phyloP scores from a whole-genome alignment of 2,329 filamentous ascomycete species.

The Metarhizium humberi region DNA sequence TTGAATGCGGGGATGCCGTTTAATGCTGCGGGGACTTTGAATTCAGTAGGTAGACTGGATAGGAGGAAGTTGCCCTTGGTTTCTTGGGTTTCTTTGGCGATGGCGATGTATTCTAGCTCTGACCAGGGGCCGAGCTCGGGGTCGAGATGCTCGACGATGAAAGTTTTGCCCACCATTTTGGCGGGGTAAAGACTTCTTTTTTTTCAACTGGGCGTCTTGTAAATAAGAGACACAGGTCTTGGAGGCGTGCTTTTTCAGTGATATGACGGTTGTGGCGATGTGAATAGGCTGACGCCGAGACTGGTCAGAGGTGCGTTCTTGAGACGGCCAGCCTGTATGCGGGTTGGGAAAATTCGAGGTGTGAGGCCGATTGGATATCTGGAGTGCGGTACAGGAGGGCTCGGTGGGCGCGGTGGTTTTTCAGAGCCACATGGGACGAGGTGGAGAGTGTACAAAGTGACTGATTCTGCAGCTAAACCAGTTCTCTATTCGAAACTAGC shows the following conservation, averaged over 20 bases:
- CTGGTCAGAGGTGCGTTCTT: not conserved
- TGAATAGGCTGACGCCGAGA: not conserved
- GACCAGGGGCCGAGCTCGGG: slow-evolving; percentile 92
- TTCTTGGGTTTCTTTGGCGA: slow-evolving; percentile 69
- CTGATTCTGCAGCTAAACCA: too few relatives aligned
- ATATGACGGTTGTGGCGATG: not conserved
- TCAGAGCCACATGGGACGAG: too few relatives aligned
- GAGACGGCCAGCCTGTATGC: not conserved
- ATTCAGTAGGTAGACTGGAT: slow-evolving; percentile 64
- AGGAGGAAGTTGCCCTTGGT: slow-evolving; percentile 65
- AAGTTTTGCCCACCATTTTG: slow-evolving; percentile 53
- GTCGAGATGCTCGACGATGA: slow-evolving; percentile 95
- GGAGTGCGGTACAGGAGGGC: not conserved
- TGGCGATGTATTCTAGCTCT: slow-evolving; percentile 80
- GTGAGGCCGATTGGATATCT: not conserved
- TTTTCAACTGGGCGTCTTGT: not conserved
- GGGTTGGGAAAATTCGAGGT: not conserved
- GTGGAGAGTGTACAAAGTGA: too few relatives aligned
- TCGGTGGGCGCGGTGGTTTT: too few relatives aligned
- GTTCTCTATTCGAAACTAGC: too few relatives aligned
- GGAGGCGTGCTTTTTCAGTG: not conserved
- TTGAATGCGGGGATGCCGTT: slow-evolving; percentile 51
- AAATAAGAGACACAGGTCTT: not conserved
- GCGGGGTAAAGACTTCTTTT: not conserved
- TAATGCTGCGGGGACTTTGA: slow-evolving; percentile 54